Percentiles rank a stretch among this genome's conserved stretches.
These are phyloP conservation scores for Sporothrix euskadiensis DNA, from an alignment of 2,329 filamentous ascomycete species.

Conservation along the genomic window DNA sequence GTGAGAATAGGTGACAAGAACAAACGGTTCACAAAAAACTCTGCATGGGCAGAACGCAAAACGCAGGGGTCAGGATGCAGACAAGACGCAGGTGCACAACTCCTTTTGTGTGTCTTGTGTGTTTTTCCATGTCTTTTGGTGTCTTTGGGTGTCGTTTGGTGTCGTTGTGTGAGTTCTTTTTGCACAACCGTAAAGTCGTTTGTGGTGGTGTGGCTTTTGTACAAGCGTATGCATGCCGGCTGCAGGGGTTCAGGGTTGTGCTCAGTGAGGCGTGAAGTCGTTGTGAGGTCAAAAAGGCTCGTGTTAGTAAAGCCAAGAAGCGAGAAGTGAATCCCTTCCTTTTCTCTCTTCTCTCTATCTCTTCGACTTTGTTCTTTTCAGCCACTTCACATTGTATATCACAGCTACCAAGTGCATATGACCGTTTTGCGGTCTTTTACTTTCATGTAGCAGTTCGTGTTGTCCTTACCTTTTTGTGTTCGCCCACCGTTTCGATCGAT, in stretches of 20 bases:
- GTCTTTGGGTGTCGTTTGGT: no score
- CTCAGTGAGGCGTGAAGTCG: background rate
- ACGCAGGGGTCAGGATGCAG: background rate
- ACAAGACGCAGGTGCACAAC: background rate
- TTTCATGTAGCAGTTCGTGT: background rate
- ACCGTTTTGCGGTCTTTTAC: constrained; percentile 10
- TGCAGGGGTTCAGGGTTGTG: constrained; percentile 22
- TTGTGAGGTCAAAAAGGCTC: background rate
- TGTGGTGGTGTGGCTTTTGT: background rate
- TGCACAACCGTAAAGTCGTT: background rate
- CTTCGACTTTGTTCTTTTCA: background rate
- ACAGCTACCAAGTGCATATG: background rate
- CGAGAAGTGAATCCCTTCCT: background rate
- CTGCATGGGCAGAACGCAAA: constrained; percentile 5
- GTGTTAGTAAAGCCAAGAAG: background rate
- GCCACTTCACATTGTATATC: background rate
- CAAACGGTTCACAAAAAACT: background rate
- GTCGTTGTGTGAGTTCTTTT: background rate
- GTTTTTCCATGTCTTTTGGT: background rate
- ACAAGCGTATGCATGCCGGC: constrained; percentile 3
- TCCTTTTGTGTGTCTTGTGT: background rate
- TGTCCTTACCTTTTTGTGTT: background rate
- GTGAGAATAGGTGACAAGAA: no score
- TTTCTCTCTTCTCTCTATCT: no score
- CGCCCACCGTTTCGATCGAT: background rate